Percentiles rank a stretch among this genome's conserved stretches.
Evolutionary conservation across 2,329 filamentous ascomycete genomes (phyloP).

Genomic region (Emergomyces pasteurianus): DNA sequence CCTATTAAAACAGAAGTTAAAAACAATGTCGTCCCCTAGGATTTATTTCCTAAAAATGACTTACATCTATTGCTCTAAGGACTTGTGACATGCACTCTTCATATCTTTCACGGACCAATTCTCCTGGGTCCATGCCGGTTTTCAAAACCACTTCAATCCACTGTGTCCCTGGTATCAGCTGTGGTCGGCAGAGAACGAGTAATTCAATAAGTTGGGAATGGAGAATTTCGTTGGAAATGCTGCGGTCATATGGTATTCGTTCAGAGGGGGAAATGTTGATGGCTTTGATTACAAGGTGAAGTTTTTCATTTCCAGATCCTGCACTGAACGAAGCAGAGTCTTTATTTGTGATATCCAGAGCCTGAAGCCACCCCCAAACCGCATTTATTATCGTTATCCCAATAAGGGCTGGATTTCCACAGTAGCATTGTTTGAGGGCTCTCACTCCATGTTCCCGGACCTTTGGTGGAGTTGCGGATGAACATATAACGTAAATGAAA

Average conservation of each 20-base stretch:
- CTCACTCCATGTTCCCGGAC: slow-evolving; percentile 53
- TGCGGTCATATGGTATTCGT: slow-evolving; percentile 17
- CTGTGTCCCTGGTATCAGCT: slow-evolving; percentile 62
- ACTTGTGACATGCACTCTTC: slow-evolving; percentile 59
- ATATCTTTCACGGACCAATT: slow-evolving; percentile 54
- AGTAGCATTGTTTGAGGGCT: slow-evolving; percentile 54
- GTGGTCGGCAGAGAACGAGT: slow-evolving; percentile 63
- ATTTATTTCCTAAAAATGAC: slow-evolving; percentile 14
- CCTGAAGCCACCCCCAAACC: slow-evolving; percentile 67
- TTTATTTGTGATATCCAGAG: slow-evolving; percentile 59
- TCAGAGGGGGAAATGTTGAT: slow-evolving; percentile 26
- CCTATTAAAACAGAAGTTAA: slow-evolving; percentile 14
- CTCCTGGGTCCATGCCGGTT: slow-evolving; percentile 70
- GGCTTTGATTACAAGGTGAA: slow-evolving; percentile 45
- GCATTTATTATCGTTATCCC: slow-evolving; percentile 56
- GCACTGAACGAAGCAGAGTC: slow-evolving; percentile 58
- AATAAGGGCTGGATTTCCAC: slow-evolving; percentile 44
- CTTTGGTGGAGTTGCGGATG: slow-evolving; percentile 46
- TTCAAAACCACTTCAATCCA: slow-evolving; percentile 87
- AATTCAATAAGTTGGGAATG: slow-evolving; percentile 64
- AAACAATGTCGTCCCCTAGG: background rate
- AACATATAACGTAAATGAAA: slow-evolving; percentile 65
- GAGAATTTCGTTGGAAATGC: slow-evolving; percentile 39
- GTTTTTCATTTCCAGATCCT: slow-evolving; percentile 51
- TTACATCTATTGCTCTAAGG: slow-evolving; percentile 43